Conservation (phyloP, 2,329 filamentous ascomycete genomes). For the Alternaria panax region DNA sequence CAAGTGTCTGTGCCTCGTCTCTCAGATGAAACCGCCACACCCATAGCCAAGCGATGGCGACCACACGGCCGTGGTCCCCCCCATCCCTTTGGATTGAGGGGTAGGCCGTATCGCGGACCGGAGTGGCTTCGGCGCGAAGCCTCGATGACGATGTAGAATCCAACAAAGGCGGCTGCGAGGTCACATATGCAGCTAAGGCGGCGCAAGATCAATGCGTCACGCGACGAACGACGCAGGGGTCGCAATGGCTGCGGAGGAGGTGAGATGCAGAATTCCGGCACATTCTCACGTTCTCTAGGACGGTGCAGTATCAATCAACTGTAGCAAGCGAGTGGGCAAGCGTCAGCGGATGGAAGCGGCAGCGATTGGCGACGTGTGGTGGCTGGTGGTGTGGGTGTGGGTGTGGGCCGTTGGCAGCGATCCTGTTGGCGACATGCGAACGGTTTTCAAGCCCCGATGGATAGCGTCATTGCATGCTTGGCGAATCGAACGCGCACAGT, state of each 20-base stretch:
- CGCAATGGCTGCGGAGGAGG: too few species aligned
- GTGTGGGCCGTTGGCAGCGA: conserved; percentile 16
- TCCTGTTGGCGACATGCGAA: conserved; percentile 22
- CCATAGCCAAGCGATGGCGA: not conserved
- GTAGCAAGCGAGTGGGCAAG: not conserved
- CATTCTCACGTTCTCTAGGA: not conserved
- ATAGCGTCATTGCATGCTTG: conserved; percentile 24
- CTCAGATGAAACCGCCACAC: not conserved
- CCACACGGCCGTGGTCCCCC: not conserved
- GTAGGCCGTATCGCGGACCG: not conserved
- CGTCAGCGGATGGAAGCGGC: conserved; percentile 6
- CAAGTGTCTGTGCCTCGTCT: not conserved
- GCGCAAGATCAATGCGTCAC: not conserved
- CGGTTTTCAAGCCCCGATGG: conserved; percentile 11
- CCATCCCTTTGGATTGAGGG: not conserved
- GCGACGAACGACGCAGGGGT: not conserved
- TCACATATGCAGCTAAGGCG: not conserved
- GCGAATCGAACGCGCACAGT: not conserved
- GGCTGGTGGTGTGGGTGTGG: conserved; percentile 13
- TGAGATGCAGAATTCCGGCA: too few species aligned
- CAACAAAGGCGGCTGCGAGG: conserved; percentile 7
- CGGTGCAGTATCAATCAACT: not conserved
- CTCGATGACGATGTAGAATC: conserved; percentile 9
- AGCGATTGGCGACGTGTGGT: conserved; percentile 20
- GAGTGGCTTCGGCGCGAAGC: not conserved